These are phyloP conservation scores for Phoma herbarum DNA, from an alignment of 2,329 filamentous ascomycete genomes.

Conservation along the genomic window DNA sequence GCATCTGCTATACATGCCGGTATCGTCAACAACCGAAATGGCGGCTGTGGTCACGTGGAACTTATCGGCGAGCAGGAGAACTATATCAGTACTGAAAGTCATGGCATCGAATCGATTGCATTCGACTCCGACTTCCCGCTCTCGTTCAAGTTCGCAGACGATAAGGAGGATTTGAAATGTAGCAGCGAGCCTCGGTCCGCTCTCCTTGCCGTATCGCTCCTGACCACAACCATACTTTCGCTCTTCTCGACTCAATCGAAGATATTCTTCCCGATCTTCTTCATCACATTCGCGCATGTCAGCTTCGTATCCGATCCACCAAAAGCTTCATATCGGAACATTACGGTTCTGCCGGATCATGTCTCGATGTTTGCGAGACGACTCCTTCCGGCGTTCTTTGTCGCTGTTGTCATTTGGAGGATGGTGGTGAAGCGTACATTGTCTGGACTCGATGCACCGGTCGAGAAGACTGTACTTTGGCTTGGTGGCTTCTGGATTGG, in stretches of 20 bases:
- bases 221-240: constrained; percentile 76
- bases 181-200: constrained; percentile 78
- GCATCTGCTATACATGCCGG: constrained; percentile 86
- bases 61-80: constrained; percentile 72
- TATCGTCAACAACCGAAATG: constrained; percentile 71
- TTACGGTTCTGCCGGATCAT: constrained; percentile 59
- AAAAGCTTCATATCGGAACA: constrained; percentile 61
- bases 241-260: constrained; percentile 79
- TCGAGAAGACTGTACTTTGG: constrained; percentile 91
- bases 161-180: constrained; percentile 69
- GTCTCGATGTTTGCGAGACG: constrained; percentile 72
- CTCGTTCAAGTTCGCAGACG: constrained; percentile 76
- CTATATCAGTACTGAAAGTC: constrained; percentile 68
- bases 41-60: constrained; percentile 82
- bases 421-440: constrained; percentile 81
- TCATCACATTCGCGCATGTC: constrained; percentile 85
- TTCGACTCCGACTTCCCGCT: constrained; percentile 92
- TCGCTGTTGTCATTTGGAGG: constrained; percentile 83
- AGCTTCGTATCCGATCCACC: constrained; percentile 89
- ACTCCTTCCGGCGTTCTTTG: constrained; percentile 85
- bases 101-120: constrained; percentile 77
- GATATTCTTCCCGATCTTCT: constrained; percentile 83
- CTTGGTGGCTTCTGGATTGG: constrained; percentile 90
- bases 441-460: constrained; percentile 74
- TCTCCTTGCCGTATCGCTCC: constrained; percentile 77